Percentiles rank a stretch among this genome's conserved stretches.
phyloP scores from a whole-genome alignment of 306 rosid genomes.

The Casuarina equisetifolia region DNA sequence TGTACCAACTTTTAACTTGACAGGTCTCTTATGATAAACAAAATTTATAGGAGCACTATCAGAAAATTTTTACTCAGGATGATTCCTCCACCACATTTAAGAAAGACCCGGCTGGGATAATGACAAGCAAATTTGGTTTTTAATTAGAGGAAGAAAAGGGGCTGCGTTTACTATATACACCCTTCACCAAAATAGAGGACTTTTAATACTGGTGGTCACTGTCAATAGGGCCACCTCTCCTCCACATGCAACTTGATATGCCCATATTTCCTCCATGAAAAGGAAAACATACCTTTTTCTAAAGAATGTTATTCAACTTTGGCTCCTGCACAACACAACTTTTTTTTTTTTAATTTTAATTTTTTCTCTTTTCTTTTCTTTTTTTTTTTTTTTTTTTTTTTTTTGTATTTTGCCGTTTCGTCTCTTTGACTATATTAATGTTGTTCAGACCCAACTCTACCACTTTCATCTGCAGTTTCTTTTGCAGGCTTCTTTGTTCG shows the following conservation, averaged over 20 bases:
- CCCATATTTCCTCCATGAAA: not conserved
- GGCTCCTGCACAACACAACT: conserved; percentile 24
- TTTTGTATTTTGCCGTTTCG: conserved; percentile 22
- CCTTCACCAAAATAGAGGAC: not conserved
- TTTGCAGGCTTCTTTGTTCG: not conserved
- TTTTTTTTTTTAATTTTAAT: too few species aligned
- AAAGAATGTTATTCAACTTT: conserved; percentile 26
- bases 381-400: too few species aligned
- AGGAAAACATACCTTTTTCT: not conserved
- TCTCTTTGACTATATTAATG: conserved; percentile 20
- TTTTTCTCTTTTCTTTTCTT: too few species aligned
- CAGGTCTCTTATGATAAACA: not conserved
- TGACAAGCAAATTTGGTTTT: not conserved
- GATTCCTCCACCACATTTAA: not conserved
- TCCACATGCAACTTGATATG: not conserved
- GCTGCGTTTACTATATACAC: not conserved
- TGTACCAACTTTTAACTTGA: not conserved
- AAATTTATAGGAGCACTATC: not conserved
- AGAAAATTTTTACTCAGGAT: not conserved
- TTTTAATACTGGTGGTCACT: conserved; percentile 9
- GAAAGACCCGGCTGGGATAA: not conserved
- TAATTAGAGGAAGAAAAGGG: not conserved
- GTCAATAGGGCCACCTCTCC: not conserved
- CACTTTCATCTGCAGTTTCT: not conserved
- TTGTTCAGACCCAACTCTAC: conserved; percentile 11